These are phyloP conservation scores for Fusarium piperis DNA, from an alignment of 2,329 filamentous ascomycete genomes.

Conservation along the genomic window DNA sequence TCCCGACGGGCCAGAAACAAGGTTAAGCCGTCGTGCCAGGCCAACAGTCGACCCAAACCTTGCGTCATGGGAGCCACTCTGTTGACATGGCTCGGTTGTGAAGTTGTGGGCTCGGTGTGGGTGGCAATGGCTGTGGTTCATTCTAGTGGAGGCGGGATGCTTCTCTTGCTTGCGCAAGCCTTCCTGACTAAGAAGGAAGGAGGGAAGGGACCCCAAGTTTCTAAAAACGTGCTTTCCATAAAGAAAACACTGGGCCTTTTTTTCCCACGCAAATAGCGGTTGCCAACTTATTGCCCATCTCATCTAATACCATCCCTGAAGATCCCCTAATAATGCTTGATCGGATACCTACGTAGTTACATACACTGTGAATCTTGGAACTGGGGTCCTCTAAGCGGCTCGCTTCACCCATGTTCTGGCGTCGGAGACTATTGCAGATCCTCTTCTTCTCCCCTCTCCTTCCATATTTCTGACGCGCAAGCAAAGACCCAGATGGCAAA, in stretches of 20 bases:
- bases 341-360: not conserved
- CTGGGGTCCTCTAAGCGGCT: not conserved
- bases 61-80: slow-evolving; percentile 20
- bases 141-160: slow-evolving; percentile 23
- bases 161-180: slow-evolving; percentile 31
- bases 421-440: not conserved
- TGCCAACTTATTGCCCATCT: not conserved
- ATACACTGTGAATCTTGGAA: not conserved
- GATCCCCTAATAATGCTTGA: not conserved
- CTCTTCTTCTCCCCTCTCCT: not conserved
- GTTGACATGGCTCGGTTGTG: not conserved
- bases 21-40: not conserved
- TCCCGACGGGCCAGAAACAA: not conserved
- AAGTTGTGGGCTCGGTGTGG: not conserved
- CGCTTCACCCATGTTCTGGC: not conserved
- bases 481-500: not conserved
- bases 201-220: not conserved
- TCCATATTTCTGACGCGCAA: slow-evolving; percentile 1
- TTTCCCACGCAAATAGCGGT: not conserved
- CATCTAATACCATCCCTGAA: not conserved
- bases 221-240: not conserved
- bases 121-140: slow-evolving; percentile 7
- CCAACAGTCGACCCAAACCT: not conserved
- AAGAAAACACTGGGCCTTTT: not conserved
- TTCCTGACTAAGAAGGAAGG: slow-evolving; percentile 6